These are phyloP conservation scores for Prasinococcaceae sp. DNA, from an alignment of 139 green algal species.

Conservation along the genomic window DNA sequence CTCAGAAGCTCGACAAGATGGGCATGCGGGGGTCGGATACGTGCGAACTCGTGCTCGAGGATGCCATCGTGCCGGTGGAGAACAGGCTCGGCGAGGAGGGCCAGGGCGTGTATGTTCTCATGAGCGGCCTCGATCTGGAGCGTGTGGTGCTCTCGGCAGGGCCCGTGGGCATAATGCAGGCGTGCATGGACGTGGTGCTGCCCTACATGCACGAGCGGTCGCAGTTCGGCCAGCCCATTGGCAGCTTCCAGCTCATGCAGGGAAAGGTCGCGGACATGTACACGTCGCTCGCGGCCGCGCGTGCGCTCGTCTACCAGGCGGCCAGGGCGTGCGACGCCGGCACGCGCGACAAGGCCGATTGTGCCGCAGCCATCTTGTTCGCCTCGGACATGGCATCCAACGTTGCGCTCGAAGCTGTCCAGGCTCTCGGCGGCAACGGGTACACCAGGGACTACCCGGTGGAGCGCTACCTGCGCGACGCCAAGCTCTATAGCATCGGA, in stretches of 20 bases:
- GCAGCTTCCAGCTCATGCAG: conserved; percentile 67
- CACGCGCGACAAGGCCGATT: no score
- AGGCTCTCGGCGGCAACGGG: conserved; percentile 83
- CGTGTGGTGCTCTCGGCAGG: conserved; percentile 73
- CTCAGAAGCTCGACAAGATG: conserved; percentile 93
- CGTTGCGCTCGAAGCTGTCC: conserved; percentile 54
- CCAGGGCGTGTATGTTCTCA: conserved; percentile 67
- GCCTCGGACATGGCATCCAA: conserved; percentile 64
- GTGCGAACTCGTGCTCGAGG: conserved; percentile 87
- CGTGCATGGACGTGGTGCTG: conserved; percentile 56
- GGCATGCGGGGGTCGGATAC: conserved; percentile 83
- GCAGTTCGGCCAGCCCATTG: conserved; percentile 75
- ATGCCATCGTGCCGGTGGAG: conserved; percentile 64
- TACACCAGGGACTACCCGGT: conserved; percentile 89
- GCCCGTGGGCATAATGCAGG: conserved; percentile 69
- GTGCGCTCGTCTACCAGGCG: conserved; percentile 40
- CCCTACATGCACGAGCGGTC: conserved; percentile 65
- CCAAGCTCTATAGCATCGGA: conserved; percentile 94
- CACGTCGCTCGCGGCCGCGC: conserved; percentile 15
- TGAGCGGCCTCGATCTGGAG: conserved; percentile 82
- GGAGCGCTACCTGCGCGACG: conserved; percentile 70
- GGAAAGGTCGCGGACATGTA: conserved; percentile 94
- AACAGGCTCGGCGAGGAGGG: conserved; percentile 69
- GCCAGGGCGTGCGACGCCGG: conserved; percentile 40
- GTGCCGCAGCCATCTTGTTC: conserved; percentile 72